These are phyloP conservation scores for Metarhizium sp. DNA, from an alignment of 2,329 filamentous ascomycete species.

Conservation along the genomic window DNA sequence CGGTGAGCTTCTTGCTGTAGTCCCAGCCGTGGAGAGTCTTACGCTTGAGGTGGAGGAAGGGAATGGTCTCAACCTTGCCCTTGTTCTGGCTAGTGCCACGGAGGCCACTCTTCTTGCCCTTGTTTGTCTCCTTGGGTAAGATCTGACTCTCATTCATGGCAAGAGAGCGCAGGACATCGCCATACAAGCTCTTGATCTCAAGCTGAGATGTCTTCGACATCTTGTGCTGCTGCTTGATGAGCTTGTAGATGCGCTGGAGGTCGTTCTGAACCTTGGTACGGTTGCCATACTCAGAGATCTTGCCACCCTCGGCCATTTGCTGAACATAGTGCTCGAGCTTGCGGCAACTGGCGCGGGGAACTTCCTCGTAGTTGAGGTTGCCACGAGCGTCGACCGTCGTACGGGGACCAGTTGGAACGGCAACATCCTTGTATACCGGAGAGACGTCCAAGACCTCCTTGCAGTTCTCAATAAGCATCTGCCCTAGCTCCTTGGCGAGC, in stretches of 20 bases:
- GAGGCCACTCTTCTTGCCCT: conserved; percentile 41
- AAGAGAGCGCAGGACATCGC: conserved; percentile 85
- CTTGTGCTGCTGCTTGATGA: conserved; percentile 97
- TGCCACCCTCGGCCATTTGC: conserved; percentile 97
- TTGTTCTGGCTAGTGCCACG: conserved; percentile 53
- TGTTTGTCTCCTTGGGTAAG: conserved; percentile 76
- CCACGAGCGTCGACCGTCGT: conserved; percentile 89
- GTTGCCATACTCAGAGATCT: conserved; percentile 97
- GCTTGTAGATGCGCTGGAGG: conserved; percentile 88
- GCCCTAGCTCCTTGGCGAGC: conserved; percentile 89
- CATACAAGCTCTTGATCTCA: conserved; percentile 92
- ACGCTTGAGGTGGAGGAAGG: conserved; percentile 93
- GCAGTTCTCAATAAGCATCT: conserved; percentile 95
- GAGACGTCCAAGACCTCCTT: conserved; percentile 77
- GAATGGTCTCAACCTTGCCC: conserved; percentile 94
- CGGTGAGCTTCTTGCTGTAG: conserved; percentile 98
- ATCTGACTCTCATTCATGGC: conserved; percentile 99
- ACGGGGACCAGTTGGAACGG: conserved; percentile 80
- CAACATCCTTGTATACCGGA: conserved; percentile 94
- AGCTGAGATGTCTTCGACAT: conserved; percentile 92
- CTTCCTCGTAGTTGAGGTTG: conserved; percentile 86
- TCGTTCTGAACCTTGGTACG: conserved; percentile 97
- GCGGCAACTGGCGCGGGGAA: conserved; percentile 76
- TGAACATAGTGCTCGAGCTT: conserved; percentile 98
- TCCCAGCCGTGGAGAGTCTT: conserved; percentile 94